phyloP scores from a whole-genome alignment of 495 filamentous ascomycete genomes.

The Aspergillus ostianus region DNA sequence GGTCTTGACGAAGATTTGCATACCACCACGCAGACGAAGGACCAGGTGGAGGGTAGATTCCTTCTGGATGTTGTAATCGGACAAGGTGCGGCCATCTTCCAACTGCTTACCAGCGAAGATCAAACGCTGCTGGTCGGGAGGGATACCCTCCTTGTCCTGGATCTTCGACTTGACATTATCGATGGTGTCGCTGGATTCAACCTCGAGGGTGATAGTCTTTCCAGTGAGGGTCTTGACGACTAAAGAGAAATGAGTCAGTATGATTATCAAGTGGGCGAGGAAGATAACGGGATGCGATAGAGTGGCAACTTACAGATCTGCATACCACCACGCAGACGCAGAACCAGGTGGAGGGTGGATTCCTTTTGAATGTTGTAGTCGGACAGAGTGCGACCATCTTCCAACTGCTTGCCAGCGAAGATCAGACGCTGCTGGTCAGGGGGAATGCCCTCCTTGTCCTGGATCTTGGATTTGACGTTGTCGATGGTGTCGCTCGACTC shows the following conservation, averaged over 20 bases:
- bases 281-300: no score
- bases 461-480: conserved; percentile 98
- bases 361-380: conserved; percentile 99
- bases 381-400: conserved; percentile 92
- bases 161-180: conserved; percentile 90
- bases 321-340: conserved; percentile 98
- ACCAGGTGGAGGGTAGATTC: conserved; percentile 69
- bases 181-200: conserved; percentile 94
- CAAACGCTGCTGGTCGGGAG: conserved; percentile 72
- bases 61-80: conserved; percentile 75
- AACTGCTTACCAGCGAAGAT: conserved; percentile 75
- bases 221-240: conserved; percentile 90
- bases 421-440: conserved; percentile 98
- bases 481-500: conserved; percentile 98
- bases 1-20: conserved; percentile 74
- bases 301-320: conserved; percentile 74
- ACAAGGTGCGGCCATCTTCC: conserved; percentile 67
- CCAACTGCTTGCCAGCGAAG: conserved; percentile 97
- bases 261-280: no score
- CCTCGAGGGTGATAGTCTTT: conserved; percentile 98
- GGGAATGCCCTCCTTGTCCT: conserved; percentile 98
- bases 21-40: conserved; percentile 70
- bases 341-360: conserved; percentile 90
- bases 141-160: conserved; percentile 77
- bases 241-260: conserved; percentile 28